phyloP scores from a whole-genome alignment of 1,139 yeast genomes.

The Yamadazyma sp. region DNA sequence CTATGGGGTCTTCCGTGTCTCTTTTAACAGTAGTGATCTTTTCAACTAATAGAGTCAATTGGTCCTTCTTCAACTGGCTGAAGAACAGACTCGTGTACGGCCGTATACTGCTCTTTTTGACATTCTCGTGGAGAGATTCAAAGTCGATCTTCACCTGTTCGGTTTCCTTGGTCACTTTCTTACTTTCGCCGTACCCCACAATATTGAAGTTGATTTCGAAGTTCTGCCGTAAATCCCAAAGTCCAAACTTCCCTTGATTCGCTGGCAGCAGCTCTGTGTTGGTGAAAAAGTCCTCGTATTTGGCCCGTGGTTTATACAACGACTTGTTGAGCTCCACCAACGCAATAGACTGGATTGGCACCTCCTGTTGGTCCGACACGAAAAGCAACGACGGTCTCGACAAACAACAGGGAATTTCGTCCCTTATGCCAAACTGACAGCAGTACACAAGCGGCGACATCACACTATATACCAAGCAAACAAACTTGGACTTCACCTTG shows the following conservation, averaged over 20 bases:
- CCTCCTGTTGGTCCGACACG: conserved; percentile 10
- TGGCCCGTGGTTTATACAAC: conserved; percentile 7
- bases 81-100: conserved; percentile 10
- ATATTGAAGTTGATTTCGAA: conserved; percentile 12
- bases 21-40: conserved; percentile 6
- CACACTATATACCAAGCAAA: conserved; percentile 44
- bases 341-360: conserved; percentile 12
- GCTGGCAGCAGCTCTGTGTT: background rate
- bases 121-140: conserved; percentile 1
- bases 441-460: conserved; percentile 40
- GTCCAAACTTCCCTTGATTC: conserved; percentile 32
- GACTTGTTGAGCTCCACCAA: conserved; percentile 11
- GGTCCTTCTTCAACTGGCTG: conserved; percentile 13
- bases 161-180: conserved; percentile 5
- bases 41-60: conserved; percentile 12
- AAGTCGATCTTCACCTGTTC: conserved; percentile 8
- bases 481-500: conserved; percentile 19
- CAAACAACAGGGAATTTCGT: conserved; percentile 34
- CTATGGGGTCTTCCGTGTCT: background rate
- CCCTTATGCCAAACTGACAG: conserved; percentile 40
- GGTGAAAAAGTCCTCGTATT: conserved; percentile 2
- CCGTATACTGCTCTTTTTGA: conserved; percentile 7
- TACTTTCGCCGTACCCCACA: conserved; percentile 7
- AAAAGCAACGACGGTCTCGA: conserved; percentile 16
- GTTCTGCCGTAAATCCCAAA: conserved; percentile 15